Conservation (phyloP, 1,139 yeast genomes). For the Geotrichum klebahnii region DNA sequence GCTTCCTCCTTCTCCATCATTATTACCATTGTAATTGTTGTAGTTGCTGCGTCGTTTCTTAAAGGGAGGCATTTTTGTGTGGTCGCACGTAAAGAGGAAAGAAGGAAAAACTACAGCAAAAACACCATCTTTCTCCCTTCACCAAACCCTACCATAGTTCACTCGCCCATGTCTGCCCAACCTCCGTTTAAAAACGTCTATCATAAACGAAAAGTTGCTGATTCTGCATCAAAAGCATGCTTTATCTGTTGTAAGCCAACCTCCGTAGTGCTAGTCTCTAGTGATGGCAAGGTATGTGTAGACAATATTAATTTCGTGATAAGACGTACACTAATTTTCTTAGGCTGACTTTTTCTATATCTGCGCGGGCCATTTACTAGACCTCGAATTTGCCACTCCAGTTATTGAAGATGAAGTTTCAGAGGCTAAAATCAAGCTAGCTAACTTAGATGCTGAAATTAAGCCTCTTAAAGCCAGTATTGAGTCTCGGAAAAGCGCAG, state of each 20-base stretch:
- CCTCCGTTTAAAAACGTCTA: slow-evolving; percentile 51
- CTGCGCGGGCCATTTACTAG: slow-evolving; percentile 61
- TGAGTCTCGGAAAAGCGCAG: slow-evolving; percentile 16
- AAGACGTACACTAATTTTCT: slow-evolving; percentile 16
- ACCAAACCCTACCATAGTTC: slow-evolving; percentile 13
- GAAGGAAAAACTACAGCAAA: neutral
- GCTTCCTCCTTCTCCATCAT: slow-evolving; percentile 2
- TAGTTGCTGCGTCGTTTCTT: slow-evolving; percentile 13
- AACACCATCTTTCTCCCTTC: neutral
- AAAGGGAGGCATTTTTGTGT: slow-evolving; percentile 16
- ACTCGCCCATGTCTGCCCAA: slow-evolving; percentile 12
- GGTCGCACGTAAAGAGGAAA: neutral
- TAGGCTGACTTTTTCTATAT: slow-evolving; percentile 63
- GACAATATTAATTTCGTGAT: no score
- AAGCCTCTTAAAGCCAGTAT: slow-evolving; percentile 34
- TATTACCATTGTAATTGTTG: neutral
- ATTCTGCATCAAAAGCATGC: slow-evolving; percentile 56
- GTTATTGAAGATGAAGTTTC: slow-evolving; percentile 48
- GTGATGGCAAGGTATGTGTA: slow-evolving; percentile 39
- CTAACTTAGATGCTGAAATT: slow-evolving; percentile 44
- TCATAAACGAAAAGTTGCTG: slow-evolving; percentile 54
- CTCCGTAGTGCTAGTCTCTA: slow-evolving; percentile 54
- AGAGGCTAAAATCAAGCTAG: slow-evolving; percentile 43
- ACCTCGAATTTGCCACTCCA: slow-evolving; percentile 58
- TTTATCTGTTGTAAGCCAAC: slow-evolving; percentile 65